Evolutionary conservation across 2,329 filamentous ascomycete species (phyloP).

Genomic region (Fonsecaea pedrosoi): DNA sequence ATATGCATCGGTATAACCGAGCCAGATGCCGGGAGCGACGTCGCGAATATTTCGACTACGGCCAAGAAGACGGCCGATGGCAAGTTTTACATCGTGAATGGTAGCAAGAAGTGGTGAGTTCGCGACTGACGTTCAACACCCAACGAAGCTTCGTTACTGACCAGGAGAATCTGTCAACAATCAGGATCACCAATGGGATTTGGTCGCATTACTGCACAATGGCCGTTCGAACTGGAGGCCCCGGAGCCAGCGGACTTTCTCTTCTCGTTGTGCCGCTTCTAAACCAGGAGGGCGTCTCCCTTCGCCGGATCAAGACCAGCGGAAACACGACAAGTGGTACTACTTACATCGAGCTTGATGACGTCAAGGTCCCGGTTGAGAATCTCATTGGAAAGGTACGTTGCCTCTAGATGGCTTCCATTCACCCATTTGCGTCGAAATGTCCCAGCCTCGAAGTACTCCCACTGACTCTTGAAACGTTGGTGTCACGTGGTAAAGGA

Average conservation of each 20-base stretch:
- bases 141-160: no score
- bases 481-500: conserved; percentile 52
- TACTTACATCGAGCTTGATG: conserved; percentile 76
- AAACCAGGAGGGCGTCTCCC: conserved; percentile 67
- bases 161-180: no score
- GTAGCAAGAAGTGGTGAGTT: conserved; percentile 73
- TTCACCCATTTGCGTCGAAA: no score
- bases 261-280: conserved; percentile 73
- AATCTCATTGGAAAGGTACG: conserved; percentile 63
- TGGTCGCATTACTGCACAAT: conserved; percentile 72
- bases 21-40: conserved; percentile 74
- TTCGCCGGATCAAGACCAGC: conserved; percentile 69
- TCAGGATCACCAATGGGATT: conserved; percentile 70
- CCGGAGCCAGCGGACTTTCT: conserved; percentile 67
- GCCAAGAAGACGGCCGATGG: conserved; percentile 68
- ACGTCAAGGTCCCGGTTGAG: conserved; percentile 71
- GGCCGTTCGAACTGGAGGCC: conserved; percentile 72
- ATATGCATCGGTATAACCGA: conserved; percentile 80
- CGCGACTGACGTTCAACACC: no score
- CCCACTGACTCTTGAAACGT: no score
- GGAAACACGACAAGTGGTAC: conserved; percentile 71
- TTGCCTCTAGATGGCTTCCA: no score
- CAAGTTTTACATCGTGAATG: conserved; percentile 72
- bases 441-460: no score
- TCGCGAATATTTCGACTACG: conserved; percentile 73